Evolutionary conservation across 1,284 basidiomycete species (phyloP), one percentile per base, ranked within the genome.

Genomic region (Cerrena zonata): DNA sequence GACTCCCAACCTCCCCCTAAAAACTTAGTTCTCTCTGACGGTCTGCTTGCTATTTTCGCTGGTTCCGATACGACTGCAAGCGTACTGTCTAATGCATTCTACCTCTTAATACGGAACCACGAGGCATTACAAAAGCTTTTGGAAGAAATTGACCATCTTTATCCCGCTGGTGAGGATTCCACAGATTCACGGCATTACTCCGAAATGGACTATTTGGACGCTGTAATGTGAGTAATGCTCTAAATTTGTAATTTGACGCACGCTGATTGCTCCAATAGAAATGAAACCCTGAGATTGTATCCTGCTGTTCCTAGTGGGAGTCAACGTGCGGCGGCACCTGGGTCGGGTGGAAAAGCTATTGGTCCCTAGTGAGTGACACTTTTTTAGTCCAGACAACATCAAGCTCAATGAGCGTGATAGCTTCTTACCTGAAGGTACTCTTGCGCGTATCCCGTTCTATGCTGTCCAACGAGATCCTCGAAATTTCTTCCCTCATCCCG

Each of bases 31-130:
- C 61, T 71, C 5, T 69, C 71, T 3, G 76, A 81, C 43, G 71
- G 72, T 13, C 63, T 70, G 18, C 67, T 80, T 5, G 73, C 77
- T 2, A 75, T 82, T 45, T 65, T 80, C 3, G 80, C 80, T 5
- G 79, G 78, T 13, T 77, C 81, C 5, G 81, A 82, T 57, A 82
- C 82, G 0, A 76, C 77, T 0, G 66, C 79, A 1, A 73, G 69
- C 2, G 72, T 69, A 0, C 57, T 82, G 5, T 68, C 68, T 52
- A 68, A 64, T 47, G 58, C 75, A 15, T 72, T 81, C 50, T 80
- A 69, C 56, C 71, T 68, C 22, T 58, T 84, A 2, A 56, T 81
- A 5, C 62, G 60, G 30, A 61, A 82, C 54, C 77, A 75, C 0
- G 65, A 65, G 2, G 63, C 64, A 22, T 76, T 76, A 54, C 63